These are phyloP conservation scores for Rhodotorula sp. DNA, from an alignment of 1,284 basidiomycete genomes.

Conservation along the genomic window DNA sequence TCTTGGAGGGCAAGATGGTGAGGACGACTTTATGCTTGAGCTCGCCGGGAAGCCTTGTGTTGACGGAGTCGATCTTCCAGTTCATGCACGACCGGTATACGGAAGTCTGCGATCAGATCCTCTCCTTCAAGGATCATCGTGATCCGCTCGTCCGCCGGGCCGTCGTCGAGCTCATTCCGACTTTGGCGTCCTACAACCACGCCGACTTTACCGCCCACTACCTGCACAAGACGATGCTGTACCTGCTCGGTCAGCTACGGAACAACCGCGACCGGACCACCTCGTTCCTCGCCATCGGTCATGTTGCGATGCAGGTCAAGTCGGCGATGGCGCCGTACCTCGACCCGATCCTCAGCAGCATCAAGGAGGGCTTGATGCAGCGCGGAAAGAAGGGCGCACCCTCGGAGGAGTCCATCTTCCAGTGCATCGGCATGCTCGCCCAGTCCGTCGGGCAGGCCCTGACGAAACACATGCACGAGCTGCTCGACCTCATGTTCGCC, in stretches of 20 bases:
- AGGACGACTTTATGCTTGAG: not conserved
- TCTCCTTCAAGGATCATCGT: conserved; percentile 81
- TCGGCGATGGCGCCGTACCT: conserved; percentile 95
- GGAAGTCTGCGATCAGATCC: conserved; percentile 75
- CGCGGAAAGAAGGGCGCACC: conserved; percentile 86
- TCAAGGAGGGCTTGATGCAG: conserved; percentile 81
- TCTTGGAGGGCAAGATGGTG: conserved; percentile 91
- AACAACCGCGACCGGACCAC: conserved; percentile 86
- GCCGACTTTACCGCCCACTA: conserved; percentile 85
- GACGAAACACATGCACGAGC: conserved; percentile 92
- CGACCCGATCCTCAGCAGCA: conserved; percentile 83
- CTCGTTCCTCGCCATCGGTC: conserved; percentile 94
- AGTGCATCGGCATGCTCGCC: conserved; percentile 95
- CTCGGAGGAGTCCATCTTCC: conserved; percentile 92
- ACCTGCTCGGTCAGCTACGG: conserved; percentile 80
- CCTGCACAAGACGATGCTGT: conserved; percentile 86
- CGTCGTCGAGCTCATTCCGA: conserved; percentile 90
- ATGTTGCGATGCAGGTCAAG: conserved; percentile 85
- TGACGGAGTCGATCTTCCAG: not conserved
- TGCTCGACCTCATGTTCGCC: conserved; percentile 94
- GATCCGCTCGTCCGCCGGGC: conserved; percentile 84
- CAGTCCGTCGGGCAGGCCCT: conserved; percentile 93
- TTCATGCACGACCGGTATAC: conserved; percentile 40
- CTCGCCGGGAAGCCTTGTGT: accelerated
- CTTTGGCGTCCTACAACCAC: conserved; percentile 89